Conservation (phyloP, 108 stramenopile genomes). For the Conticribra weissflogii region DNA sequence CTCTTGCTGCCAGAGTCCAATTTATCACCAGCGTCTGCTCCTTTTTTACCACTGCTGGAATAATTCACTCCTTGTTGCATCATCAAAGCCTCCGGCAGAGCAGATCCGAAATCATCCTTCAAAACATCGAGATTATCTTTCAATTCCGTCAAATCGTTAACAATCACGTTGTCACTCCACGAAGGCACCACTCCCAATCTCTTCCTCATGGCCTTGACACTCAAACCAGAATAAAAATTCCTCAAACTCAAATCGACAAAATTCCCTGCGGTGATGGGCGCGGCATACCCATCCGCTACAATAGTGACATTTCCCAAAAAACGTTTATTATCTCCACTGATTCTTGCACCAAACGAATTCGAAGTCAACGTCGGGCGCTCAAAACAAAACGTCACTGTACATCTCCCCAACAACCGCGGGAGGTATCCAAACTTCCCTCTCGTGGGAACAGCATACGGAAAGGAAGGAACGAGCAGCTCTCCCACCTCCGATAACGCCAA, state of each 20-base stretch:
- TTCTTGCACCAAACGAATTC: slow-evolving; percentile 26
- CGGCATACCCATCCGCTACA: slow-evolving; percentile 83
- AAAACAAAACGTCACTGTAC: slow-evolving; percentile 77
- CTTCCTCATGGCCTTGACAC: slow-evolving; percentile 66
- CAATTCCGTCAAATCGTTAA: slow-evolving; percentile 54
- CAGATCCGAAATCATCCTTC: slow-evolving; percentile 44
- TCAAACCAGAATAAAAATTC: slow-evolving; percentile 83
- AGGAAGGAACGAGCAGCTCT: slow-evolving; percentile 67
- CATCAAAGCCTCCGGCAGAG: slow-evolving; percentile 32
- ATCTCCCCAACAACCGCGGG: slow-evolving; percentile 75
- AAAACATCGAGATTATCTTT: slow-evolving; percentile 53
- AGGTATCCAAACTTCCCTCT: slow-evolving; percentile 79
- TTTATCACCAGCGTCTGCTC: not conserved
- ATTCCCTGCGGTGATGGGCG: slow-evolving; percentile 85
- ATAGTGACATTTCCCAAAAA: slow-evolving; percentile 83
- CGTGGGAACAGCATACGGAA: slow-evolving; percentile 73
- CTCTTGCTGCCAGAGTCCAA: slow-evolving; percentile 1
- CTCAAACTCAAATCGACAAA: slow-evolving; percentile 81
- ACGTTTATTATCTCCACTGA: slow-evolving; percentile 29
- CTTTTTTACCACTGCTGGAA: not conserved
- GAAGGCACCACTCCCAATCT: slow-evolving; percentile 55
- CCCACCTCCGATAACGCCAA: slow-evolving; percentile 72
- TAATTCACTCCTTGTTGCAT: slow-evolving; percentile 11
- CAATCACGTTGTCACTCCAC: slow-evolving; percentile 49
- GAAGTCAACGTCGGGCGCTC: slow-evolving; percentile 40